Evolutionary conservation across 371 early-diverging fungal species (phyloP), one percentile per base, ranked within the genome.

Genomic region (Zychaea mexicana): DNA sequence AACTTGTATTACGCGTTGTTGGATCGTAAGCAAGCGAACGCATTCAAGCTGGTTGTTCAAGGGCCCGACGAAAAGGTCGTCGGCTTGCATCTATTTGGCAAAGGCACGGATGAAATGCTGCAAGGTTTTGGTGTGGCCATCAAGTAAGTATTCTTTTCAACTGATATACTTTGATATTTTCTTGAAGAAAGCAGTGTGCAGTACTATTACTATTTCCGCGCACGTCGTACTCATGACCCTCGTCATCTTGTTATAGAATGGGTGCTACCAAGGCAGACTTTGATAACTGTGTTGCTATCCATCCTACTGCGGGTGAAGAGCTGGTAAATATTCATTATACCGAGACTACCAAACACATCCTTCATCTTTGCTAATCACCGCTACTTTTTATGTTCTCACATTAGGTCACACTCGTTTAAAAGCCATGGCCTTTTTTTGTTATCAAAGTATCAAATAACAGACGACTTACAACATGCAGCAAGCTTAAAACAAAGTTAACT

Each of bases 231-330:
- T n/a, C n/a, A n/a, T 54, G 19, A 32, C 21, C 26, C n/a, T 38
- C 15, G 17, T 24, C 7, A 42, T 42, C 13, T 42, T 42, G 15
- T 15, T 21, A 10, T 22, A 88, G 90, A 74, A 94, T 93, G 92
- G 95, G 96, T 7, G 96, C 98, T n/a, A 96, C 96, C 62, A 98
- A 97, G 81, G 88, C 84, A 13, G 96, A 98, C 72, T 93, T 99
- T 74, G 96, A 97, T 76, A 88, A 75, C 70, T 92, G 92, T 52
- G 96, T 99, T 32, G 98, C 98, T n/a, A 96, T 98, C 65, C 99
- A 99, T 74, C 99, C 99, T 24, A 98, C 98, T n/a, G 94, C 96
- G 61, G 89, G 92, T 15, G 99, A 99, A 73, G 99, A 93, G 73
- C 66, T 93, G 70, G 93, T 92, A 38, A 36, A 26, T 24, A 49